Evolutionary conservation across 2,329 filamentous ascomycete genomes (phyloP).

Genomic region (Escovopsis sp.): DNA sequence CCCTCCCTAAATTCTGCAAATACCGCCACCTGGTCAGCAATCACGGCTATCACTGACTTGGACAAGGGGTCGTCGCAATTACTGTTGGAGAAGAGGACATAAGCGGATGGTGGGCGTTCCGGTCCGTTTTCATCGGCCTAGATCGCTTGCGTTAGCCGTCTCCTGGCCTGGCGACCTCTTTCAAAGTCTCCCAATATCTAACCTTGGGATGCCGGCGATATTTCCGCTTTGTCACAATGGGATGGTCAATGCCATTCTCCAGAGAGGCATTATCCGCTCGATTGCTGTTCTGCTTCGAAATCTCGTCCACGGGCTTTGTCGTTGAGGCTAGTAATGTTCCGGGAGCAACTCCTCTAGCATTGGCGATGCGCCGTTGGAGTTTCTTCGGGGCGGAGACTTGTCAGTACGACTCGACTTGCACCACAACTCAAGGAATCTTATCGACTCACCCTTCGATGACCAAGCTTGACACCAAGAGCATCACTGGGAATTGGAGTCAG

Average conservation of each 20-base stretch:
- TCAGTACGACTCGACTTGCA: not conserved
- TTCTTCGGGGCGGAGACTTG: slow-evolving; percentile 37
- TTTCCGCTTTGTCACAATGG: slow-evolving; percentile 48
- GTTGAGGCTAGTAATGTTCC: slow-evolving; percentile 36
- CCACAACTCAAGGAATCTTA: no score
- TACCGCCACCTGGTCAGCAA: not conserved
- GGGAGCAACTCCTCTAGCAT: slow-evolving; percentile 48
- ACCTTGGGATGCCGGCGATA: slow-evolving; percentile 69
- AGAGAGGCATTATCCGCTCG: slow-evolving; percentile 33
- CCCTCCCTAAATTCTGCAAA: slow-evolving; percentile 59
- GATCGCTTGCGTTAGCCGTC: no score
- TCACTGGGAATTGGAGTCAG: slow-evolving; percentile 35
- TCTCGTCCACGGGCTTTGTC: slow-evolving; percentile 37
- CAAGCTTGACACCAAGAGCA: slow-evolving; percentile 61
- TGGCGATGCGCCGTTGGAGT: slow-evolving; percentile 70
- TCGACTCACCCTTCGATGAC: slow-evolving; percentile 56
- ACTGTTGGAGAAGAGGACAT: slow-evolving; percentile 79
- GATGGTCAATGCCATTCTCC: slow-evolving; percentile 29
- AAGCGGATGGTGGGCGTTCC: slow-evolving; percentile 66
- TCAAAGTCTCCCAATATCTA: slow-evolving; percentile 8
- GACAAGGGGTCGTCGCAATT: slow-evolving; percentile 21
- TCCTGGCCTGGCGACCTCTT: no score
- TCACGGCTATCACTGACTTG: not conserved
- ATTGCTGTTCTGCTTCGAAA: slow-evolving; percentile 37
- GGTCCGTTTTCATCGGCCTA: slow-evolving; percentile 67